Evolutionary conservation across 257 asterid species (phyloP), one percentile per base, ranked within the genome.

Genomic region (Forsythia suspensa): DNA sequence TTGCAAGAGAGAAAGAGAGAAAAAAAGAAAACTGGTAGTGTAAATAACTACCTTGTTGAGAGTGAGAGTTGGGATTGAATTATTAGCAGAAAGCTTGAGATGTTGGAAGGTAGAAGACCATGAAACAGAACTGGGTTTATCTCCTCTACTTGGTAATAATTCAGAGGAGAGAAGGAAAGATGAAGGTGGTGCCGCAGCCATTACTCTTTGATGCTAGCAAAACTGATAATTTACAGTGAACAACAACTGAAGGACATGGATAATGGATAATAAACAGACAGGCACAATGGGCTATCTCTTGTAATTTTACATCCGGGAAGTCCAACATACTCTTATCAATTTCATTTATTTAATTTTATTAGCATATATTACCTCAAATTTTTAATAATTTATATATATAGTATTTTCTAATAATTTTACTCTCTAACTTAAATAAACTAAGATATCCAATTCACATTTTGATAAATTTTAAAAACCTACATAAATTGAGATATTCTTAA

Each of bases 21-120:
- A 24, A 24, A 24, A 24, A 24, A 24, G 24, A 24, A 24, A 29
- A 29, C 0, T 29, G 34, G 34, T 29, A 24, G 34, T 29, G 34
- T 29, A 29, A 55, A 40, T 52, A 18, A 70, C 9, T 73, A 94
- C 97, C 97, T 87, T 81, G 10, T 82, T 83, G 34, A 15, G 85
- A 73, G 83, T 68, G 77, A 43, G 82, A 73, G 63, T 75, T 29
- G 34, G 34, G 34, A 29, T 29, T 29, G 34, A 29, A 29, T 29
- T 29, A 1, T 29, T 29, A 1, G 34, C 34, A 29, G 77, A 74
- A 67, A 91, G 70, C 29, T 86, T 88, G 70, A 91, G 77, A 69
- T 77, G 87, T 1, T 96, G 97, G 6, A 92, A 77, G 16, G 98
- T 90, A 74, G 91, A 91, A 57, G 95, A 87, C 96, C 96, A 94